Evolutionary conservation across 2,329 filamentous ascomycete genomes (phyloP).

Genomic region (Madurella mycetomatis): DNA sequence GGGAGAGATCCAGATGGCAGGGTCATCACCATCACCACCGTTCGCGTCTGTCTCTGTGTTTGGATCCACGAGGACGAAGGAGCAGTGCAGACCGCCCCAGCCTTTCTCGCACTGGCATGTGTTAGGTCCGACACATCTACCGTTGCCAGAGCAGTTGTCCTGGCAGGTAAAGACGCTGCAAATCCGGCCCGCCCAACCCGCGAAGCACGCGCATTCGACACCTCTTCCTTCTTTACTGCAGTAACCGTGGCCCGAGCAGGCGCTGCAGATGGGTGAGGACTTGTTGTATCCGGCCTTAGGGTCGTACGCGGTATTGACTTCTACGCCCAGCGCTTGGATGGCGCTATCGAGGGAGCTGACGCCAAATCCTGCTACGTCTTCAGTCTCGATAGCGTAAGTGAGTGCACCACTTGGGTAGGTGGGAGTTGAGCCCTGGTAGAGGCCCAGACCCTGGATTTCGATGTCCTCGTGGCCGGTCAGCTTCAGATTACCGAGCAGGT

Average conservation of each 20-base stretch:
- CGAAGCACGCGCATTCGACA: slow-evolving; percentile 11
- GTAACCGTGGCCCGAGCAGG: slow-evolving; percentile 11
- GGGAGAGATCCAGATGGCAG: slow-evolving; percentile 17
- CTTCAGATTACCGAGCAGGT: slow-evolving; percentile 9
- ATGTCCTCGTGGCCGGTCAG: slow-evolving; percentile 10
- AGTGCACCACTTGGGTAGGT: slow-evolving; percentile 11
- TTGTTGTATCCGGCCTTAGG: background rate
- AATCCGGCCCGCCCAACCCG: slow-evolving; percentile 3
- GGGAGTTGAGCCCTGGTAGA: slow-evolving; percentile 8
- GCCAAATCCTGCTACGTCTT: slow-evolving; percentile 8
- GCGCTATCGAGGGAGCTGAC: slow-evolving; percentile 10
- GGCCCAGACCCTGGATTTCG: slow-evolving; percentile 9
- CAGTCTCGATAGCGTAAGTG: slow-evolving; percentile 11
- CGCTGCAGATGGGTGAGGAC: slow-evolving; percentile 6
- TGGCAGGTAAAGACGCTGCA: slow-evolving; percentile 10
- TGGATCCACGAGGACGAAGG: slow-evolving; percentile 8
- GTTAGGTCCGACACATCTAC: slow-evolving; percentile 10
- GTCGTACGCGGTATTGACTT: slow-evolving; percentile 12
- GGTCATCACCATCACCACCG: slow-evolving; percentile 15
- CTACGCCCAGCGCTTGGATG: slow-evolving; percentile 1
- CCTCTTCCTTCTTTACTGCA: slow-evolving; percentile 3
- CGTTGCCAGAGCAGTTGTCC: slow-evolving; percentile 14
- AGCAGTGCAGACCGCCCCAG: slow-evolving; percentile 16
- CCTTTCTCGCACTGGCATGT: slow-evolving; percentile 9
- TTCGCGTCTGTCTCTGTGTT: slow-evolving; percentile 12